Evolutionary conservation across 2,329 filamentous ascomycete genomes (phyloP).

Genomic region (Xylariaceae sp.): DNA sequence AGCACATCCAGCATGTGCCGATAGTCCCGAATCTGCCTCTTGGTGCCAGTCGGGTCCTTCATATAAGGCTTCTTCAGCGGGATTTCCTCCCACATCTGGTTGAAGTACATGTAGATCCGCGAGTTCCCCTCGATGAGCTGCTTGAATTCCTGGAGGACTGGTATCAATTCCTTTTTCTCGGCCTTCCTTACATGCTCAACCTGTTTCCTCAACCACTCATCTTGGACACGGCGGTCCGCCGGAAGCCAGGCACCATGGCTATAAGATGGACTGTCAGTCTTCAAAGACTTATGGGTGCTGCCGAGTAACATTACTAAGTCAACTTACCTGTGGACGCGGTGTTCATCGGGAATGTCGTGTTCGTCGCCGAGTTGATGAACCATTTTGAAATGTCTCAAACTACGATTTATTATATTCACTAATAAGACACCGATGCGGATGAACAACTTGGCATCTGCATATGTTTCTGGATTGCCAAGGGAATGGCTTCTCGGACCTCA

Average conservation of each 20-base stretch:
- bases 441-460: background rate
- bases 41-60: slow-evolving; percentile 61
- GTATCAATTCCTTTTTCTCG: slow-evolving; percentile 53
- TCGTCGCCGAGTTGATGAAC: slow-evolving; percentile 54
- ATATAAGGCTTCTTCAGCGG: slow-evolving; percentile 62
- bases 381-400: slow-evolving; percentile 40
- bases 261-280: slow-evolving; percentile 39
- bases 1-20: slow-evolving; percentile 67
- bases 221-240: slow-evolving; percentile 62
- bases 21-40: slow-evolving; percentile 65
- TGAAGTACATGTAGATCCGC: slow-evolving; percentile 67
- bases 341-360: slow-evolving; percentile 53
- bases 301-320: background rate
- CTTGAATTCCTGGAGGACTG: slow-evolving; percentile 66
- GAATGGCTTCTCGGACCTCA: slow-evolving; percentile 10
- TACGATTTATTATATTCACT: slow-evolving; percentile 1
- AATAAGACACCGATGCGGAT: slow-evolving; percentile 6
- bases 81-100: slow-evolving; percentile 69
- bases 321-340: slow-evolving; percentile 49
- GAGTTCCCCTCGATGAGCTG: slow-evolving; percentile 66
- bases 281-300: background rate
- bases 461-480: slow-evolving; percentile 26
- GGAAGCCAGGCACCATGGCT: slow-evolving; percentile 58
- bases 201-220: slow-evolving; percentile 62
- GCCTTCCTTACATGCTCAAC: slow-evolving; percentile 58